Evolutionary conservation across 2,329 filamentous ascomycete species (phyloP).

Genomic region (Fusarium sacchari): DNA sequence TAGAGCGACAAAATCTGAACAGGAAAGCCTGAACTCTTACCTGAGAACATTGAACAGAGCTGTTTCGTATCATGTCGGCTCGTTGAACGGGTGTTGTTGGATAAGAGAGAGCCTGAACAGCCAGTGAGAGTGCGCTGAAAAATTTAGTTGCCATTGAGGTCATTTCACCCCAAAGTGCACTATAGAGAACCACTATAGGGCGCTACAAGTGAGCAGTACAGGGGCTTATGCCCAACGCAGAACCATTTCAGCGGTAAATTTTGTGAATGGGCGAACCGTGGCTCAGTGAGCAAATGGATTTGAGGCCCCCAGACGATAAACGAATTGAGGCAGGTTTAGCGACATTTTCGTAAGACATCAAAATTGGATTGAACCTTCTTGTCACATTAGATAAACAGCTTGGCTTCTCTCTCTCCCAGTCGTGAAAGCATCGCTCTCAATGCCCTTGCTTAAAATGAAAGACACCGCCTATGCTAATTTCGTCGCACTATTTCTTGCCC

Average conservation of each 20-base stretch:
- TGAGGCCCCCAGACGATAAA: background rate
- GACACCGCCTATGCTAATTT: fast-evolving
- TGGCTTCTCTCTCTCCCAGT: no score
- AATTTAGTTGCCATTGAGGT: background rate
- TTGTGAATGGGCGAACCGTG: no score
- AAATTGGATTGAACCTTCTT: no score
- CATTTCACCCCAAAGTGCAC: background rate
- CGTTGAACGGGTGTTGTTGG: background rate
- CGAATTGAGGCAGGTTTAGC: no score
- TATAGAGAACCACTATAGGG: no score
- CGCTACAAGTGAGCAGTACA: background rate
- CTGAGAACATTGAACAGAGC: background rate
- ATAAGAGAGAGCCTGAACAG: no score
- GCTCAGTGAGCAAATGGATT: background rate
- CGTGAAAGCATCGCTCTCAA: background rate
- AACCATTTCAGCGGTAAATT: no score
- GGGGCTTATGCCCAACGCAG: background rate
- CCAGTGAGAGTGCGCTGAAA: background rate
- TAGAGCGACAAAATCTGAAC: background rate
- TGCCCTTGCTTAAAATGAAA: background rate
- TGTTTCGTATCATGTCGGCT: fast-evolving
- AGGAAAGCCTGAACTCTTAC: fast-evolving
- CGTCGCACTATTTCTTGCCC: background rate
- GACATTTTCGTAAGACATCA: no score
- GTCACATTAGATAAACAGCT: no score